phyloP scores from a whole-genome alignment of 2,329 filamentous ascomycete genomes.

The Neoascochyta sp. region DNA sequence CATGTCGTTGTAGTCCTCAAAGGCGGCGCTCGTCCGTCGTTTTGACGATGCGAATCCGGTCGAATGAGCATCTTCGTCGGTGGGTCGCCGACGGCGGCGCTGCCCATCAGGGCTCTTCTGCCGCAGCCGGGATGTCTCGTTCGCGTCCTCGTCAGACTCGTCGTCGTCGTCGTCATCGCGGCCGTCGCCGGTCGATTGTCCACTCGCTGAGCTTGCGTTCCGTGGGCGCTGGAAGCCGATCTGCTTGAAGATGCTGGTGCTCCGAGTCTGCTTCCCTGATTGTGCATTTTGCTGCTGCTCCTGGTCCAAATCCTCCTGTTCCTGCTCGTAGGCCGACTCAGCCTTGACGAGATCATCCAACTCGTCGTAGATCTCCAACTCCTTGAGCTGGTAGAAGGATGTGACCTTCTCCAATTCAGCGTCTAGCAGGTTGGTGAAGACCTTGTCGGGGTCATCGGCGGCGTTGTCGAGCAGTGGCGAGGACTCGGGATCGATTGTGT shows the following conservation, averaged over 20 bases:
- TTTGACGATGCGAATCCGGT: slow-evolving; percentile 57
- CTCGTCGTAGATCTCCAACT: slow-evolving; percentile 80
- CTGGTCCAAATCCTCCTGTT: slow-evolving; percentile 40
- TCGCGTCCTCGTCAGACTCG: slow-evolving; percentile 58
- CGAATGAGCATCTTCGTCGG: slow-evolving; percentile 55
- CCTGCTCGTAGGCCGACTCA: slow-evolving; percentile 63
- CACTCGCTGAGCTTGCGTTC: slow-evolving; percentile 43
- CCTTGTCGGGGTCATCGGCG: slow-evolving; percentile 66
- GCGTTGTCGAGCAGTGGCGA: slow-evolving; percentile 72
- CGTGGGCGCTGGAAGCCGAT: slow-evolving; percentile 42
- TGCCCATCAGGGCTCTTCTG: slow-evolving; percentile 39
- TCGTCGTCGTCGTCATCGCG: slow-evolving; percentile 53
- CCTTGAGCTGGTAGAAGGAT: slow-evolving; percentile 85
- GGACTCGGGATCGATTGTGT: slow-evolving; percentile 67
- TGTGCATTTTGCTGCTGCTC: slow-evolving; percentile 38
- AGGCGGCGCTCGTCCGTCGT: slow-evolving; percentile 61
- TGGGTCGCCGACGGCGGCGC: slow-evolving; percentile 17
- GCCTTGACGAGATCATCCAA: slow-evolving; percentile 74
- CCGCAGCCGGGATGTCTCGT: slow-evolving; percentile 44
- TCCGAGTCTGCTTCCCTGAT: slow-evolving; percentile 40
- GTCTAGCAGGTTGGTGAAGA: slow-evolving; percentile 79
- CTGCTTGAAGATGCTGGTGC: slow-evolving; percentile 48
- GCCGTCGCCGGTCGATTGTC: slow-evolving; percentile 36
- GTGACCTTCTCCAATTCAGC: slow-evolving; percentile 91
- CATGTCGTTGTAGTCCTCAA: slow-evolving; percentile 76